Evolutionary conservation across 305 asterid genomes (phyloP), one percentile per base, ranked within the genome.

Genomic region (Fraxinus albicans): DNA sequence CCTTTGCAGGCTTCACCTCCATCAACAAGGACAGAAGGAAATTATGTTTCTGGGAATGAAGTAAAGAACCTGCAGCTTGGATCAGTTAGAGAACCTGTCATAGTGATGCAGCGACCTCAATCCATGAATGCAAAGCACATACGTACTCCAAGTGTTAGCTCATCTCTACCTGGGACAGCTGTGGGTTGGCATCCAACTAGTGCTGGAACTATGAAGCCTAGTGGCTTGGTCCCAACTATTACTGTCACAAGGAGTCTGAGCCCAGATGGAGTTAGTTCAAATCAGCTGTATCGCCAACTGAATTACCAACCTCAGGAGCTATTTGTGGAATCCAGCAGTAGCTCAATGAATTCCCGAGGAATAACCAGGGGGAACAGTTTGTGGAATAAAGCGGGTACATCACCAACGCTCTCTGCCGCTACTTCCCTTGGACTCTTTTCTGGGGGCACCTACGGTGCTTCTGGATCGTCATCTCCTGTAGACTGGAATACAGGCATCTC

Each of bases 341-440:
- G 90, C 84, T n/a, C 86, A 3, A 69, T 82, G 74, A 93, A 91
- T 70, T 35, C 93, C 25, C 80, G 76, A 34, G 91, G 89, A 78
- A 19, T 84, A 27, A 81, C 81, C 55, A 75, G 89, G 78, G 86
- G 84, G 53, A 91, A 86, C 77, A 67, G 89, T 8, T 81, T 85
- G 50, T 86, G 94, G 94, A 82, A 82, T 86, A 84, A 90, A 84
- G 83, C 86, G 13, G 89, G 84, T 21, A 73, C 87, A 44, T 90
- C 92, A 8, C 92, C 91, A 29, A 47, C 90, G 8, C 83, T 94
- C 27, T 79, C 97, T 70, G 89, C 93, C 0, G 94, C 98, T 78
- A 86, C 98, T 8, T 93, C 95, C 29, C 94, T 93, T 3, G 98
- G 98, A 4, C 93, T 95, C 8, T 95, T 93, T 80, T 91, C 94